Conservation (phyloP, 305 asterid genomes). For the Fraxinus platypoda region DNA sequence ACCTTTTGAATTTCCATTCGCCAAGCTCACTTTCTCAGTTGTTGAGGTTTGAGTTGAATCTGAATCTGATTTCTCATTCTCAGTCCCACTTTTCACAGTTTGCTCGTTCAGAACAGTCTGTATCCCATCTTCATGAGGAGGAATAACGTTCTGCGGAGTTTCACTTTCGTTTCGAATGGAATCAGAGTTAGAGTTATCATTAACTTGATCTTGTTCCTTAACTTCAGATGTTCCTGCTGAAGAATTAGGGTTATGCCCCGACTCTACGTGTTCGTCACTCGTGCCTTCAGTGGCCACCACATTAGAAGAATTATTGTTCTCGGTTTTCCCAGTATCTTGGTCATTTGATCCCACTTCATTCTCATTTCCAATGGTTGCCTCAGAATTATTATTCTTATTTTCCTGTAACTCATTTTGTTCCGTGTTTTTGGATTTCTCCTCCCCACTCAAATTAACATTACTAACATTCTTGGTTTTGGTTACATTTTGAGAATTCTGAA, state of each 20-base stretch:
- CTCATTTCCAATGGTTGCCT: slow-evolving; percentile 22
- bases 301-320: slow-evolving; percentile 20
- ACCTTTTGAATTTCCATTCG: slow-evolving; percentile 23
- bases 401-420: slow-evolving; percentile 26
- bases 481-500: slow-evolving; percentile 30
- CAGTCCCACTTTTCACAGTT: slow-evolving; percentile 25
- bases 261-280: slow-evolving; percentile 6
- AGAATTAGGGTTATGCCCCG: slow-evolving; percentile 27
- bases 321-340: slow-evolving; percentile 24
- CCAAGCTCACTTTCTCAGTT: slow-evolving; percentile 8
- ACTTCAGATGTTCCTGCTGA: slow-evolving; percentile 27
- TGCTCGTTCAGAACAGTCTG: slow-evolving; percentile 22
- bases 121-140: slow-evolving; percentile 11
- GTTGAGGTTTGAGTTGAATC: slow-evolving; percentile 20
- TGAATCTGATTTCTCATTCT: slow-evolving; percentile 25
- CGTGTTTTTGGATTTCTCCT: slow-evolving; percentile 27
- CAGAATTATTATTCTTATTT: background rate
- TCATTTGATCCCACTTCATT: slow-evolving; percentile 16
- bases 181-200: slow-evolving; percentile 24
- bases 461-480: slow-evolving; percentile 30
- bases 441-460: slow-evolving; percentile 19
- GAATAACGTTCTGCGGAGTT: slow-evolving; percentile 10
- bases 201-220: slow-evolving; percentile 10
- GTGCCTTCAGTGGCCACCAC: slow-evolving; percentile 19
- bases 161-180: slow-evolving; percentile 26